Base-by-base conservation (phyloP, 1,139 yeast genomes). In the Taphrina betulina region DNA sequence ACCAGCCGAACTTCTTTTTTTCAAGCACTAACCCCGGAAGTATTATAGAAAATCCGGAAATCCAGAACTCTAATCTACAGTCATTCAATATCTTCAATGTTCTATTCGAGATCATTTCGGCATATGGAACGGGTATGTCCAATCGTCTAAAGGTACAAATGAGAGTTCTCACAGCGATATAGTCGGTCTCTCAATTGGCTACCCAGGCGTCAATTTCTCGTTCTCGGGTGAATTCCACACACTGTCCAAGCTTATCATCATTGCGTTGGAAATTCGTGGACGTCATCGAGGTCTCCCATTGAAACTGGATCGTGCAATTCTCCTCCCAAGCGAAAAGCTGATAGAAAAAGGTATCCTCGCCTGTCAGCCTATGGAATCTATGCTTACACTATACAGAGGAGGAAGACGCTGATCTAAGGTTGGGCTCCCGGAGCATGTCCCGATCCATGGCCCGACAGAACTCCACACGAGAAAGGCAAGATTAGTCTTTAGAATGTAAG, bases 271-370 rank as follows among this genome's bases (percentile, higher is more conserved):
- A 83, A 78, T 92, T 53, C 80, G 99, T 72, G 97, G 98, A 8
- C 78, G 96, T 58, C 97, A 90, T 67, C 86, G 99, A 77, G 98
- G 98, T 37, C 75, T 92, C 60, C 99, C 99, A 0, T 89, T 92
- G 67, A 75, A 92, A 0, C 77, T 94, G 58, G 99, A 92, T 70
- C 81, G 98, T 67, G 98, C 99, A 37, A 85, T 92, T 62, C 83
- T 92, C 77, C 71, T 92, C 57, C 95, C 95, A 1, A 79, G 83
- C 60, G 85, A 82, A 10, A 78, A 80, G 60, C 76, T 89, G 76
- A 77, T 76, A 33, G 73, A 76, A 61, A 78, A 90, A 23, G 60
- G 48, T n/a, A n/a, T n/a, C n/a, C n/a, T n/a, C n/a, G n/a, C n/a
- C n/a, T n/a, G n/a, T n/a, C n/a, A n/a, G n/a, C n/a, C n/a, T n/a